phyloP scores from a whole-genome alignment of 169 alveolate genomes.

The Plasmodium ovale region DNA sequence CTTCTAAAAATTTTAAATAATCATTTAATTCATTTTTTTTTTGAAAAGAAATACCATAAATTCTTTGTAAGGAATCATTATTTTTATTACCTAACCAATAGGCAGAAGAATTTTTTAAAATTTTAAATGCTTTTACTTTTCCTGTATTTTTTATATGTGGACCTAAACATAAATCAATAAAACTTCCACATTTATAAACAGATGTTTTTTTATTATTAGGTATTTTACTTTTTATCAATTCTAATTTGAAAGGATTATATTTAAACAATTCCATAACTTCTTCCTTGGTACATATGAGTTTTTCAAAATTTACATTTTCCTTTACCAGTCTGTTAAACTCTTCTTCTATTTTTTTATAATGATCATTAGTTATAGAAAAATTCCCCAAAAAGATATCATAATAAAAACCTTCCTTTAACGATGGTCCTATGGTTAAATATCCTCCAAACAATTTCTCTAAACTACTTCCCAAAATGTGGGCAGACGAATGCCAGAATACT shows the following conservation, averaged over 20 bases:
- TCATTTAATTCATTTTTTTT: slow-evolving; percentile 94
- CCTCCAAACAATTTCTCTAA: slow-evolving; percentile 97
- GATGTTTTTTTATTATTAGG: slow-evolving; percentile 96
- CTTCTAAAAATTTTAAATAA: slow-evolving; percentile 94
- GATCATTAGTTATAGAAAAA: slow-evolving; percentile 80
- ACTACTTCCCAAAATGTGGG: slow-evolving; percentile 96
- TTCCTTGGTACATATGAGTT: slow-evolving; percentile 95
- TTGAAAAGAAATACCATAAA: slow-evolving; percentile 99
- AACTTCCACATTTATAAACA: slow-evolving; percentile 97
- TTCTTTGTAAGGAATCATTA: slow-evolving; percentile 97
- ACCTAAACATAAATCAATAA: slow-evolving; percentile 99
- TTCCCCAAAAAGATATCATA: slow-evolving; percentile 98
- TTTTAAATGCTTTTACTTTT: slow-evolving; percentile 94
- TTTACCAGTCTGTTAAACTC: slow-evolving; percentile 81
- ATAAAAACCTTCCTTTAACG: slow-evolving; percentile 97
- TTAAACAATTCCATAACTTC: slow-evolving; percentile 97
- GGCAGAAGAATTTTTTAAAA: slow-evolving; percentile 97
- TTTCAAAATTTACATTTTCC: slow-evolving; percentile 94
- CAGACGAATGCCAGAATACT: slow-evolving; percentile 99
- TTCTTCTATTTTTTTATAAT: slow-evolving; percentile 72
- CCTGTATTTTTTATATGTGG: slow-evolving; percentile 99
- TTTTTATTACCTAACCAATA: slow-evolving; percentile 97
- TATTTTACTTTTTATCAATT: slow-evolving; percentile 95
- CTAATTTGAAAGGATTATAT: slow-evolving; percentile 98
- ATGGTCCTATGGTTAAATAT: slow-evolving; percentile 97